Base-by-base conservation (phyloP, 139 green algal genomes). In the Microglena sp. region DNA sequence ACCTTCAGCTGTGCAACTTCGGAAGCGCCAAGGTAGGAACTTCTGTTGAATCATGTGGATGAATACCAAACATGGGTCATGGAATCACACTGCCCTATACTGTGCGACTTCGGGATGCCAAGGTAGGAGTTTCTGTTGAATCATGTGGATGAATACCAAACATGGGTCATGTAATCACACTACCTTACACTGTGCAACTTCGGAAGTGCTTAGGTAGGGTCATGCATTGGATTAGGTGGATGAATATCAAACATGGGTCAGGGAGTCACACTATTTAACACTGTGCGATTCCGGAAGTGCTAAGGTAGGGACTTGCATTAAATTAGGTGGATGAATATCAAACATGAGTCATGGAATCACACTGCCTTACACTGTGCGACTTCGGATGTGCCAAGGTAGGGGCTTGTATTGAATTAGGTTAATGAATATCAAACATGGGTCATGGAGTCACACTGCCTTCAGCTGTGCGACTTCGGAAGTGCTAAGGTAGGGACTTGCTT, bases 131-230 rank as follows among this genome's bases (percentile, higher is more conserved):
- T n/a, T n/a, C n/a, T n/a, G n/a, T n/a, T n/a, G n/a, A n/a, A n/a
- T n/a, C n/a, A n/a, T n/a, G n/a, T n/a, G n/a, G n/a, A n/a, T n/a
- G n/a, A n/a, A n/a, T n/a, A n/a, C n/a, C n/a, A n/a, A n/a, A n/a
- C n/a, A n/a, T n/a, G n/a, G n/a, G n/a, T n/a, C n/a, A n/a, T n/a
- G n/a, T 68, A 85, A 54, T 91, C 81, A 5, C 92, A 98, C 73
- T 74, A 91, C 59, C 84, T 97, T n/a, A 98, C 96, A 79, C 85
- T 99, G 35, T 98, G 93, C 63, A 93, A 99, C 81, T 99, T 99
- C 74, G 94, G 94, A 34, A 88, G 73, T 59, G 94, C 94, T 24
- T 98, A 98, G 84, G 78, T 18, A 24, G 31, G 33, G 33, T 31
- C 89, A 95, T 72, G 94, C 94, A 74, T 68, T 65, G 58, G n/a